Evolutionary conservation across 352 stramenopile species (phyloP).

Genomic region (Globisporangium recalcitrans): DNA sequence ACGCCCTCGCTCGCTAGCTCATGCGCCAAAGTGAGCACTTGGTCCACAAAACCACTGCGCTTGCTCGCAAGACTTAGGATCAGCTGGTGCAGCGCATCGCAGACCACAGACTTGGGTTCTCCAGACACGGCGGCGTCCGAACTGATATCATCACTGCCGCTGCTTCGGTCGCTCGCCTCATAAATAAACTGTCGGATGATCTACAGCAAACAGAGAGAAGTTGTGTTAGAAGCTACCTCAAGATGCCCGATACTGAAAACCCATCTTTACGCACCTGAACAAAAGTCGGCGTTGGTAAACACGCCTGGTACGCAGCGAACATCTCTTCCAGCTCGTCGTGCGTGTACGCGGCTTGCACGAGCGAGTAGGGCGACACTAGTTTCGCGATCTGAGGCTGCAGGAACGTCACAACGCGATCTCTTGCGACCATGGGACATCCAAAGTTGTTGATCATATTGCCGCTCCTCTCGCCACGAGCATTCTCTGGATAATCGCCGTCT

Average conservation of each 20-base stretch:
- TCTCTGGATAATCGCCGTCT: not conserved
- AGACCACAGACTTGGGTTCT: slow-evolving; percentile 4
- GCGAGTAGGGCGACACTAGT: slow-evolving; percentile 4
- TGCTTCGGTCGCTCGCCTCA: slow-evolving; percentile 3
- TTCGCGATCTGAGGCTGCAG: slow-evolving; percentile 13
- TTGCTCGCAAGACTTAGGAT: slow-evolving; percentile 12
- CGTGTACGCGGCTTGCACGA: not conserved
- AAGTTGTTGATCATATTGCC: not conserved
- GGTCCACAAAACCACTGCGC: slow-evolving; percentile 13
- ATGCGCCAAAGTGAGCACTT: slow-evolving; percentile 27
- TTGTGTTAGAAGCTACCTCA: not conserved
- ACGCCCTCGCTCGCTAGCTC: slow-evolving; percentile 29
- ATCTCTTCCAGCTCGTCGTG: slow-evolving; percentile 10
- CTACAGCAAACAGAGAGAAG: not conserved
- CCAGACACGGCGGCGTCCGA: not conserved
- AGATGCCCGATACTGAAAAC: not conserved
- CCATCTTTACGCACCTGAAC: slow-evolving; percentile 5
- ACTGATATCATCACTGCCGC: not conserved
- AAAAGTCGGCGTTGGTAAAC: slow-evolving; percentile 4
- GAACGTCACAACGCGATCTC: slow-evolving; percentile 9
- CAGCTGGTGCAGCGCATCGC: slow-evolving; percentile 11
- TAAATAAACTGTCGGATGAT: slow-evolving; percentile 19
- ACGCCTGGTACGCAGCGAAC: slow-evolving; percentile 17
- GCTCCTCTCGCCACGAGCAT: not conserved
- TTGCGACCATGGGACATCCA: not conserved